A percentile compares a stretch with the other conserved stretches of the same genome.
phyloP scores from a whole-genome alignment of 2,329 filamentous ascomycete genomes.

The Chrysosporium keratinophilum region DNA sequence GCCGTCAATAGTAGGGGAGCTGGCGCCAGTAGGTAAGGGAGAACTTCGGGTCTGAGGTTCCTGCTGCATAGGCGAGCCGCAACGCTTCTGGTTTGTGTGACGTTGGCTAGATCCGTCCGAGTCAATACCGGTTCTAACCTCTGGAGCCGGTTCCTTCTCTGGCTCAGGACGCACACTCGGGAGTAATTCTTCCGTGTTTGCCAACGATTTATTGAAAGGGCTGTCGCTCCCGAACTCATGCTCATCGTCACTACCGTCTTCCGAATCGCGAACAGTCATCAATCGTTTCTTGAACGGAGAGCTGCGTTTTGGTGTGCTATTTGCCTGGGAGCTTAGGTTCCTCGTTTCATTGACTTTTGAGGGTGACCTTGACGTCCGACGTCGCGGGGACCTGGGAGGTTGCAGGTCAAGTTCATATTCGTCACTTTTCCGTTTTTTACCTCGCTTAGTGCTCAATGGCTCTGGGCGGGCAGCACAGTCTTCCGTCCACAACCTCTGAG shows the following conservation, averaged over 20 bases:
- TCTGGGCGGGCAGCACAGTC: constrained; percentile 32
- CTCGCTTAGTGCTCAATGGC: constrained; percentile 28
- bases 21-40: background rate
- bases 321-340: background rate
- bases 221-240: constrained; percentile 15
- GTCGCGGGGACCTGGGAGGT: constrained; percentile 23
- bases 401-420: constrained; percentile 35
- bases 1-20: constrained; percentile 6
- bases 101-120: background rate
- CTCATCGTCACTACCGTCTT: constrained; percentile 21
- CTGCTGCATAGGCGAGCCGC: background rate
- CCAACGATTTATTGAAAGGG: constrained; percentile 4
- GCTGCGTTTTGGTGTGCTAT: background rate
- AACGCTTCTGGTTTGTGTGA: background rate
- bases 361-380: constrained; percentile 11
- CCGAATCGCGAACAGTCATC: constrained; percentile 26
- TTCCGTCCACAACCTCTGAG: constrained; percentile 36
- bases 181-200: constrained; percentile 8
- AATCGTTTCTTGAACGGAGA: constrained; percentile 1
- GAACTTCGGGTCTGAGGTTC: background rate
- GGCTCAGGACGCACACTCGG: constrained; percentile 9
- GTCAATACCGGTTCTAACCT: background rate
- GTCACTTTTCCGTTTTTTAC: constrained; percentile 42
- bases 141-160: background rate
- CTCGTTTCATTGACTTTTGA: constrained; percentile 3